A percentile compares a stretch with the other conserved stretches of the same genome.
Conservation (phyloP, 73 alveolate genomes). For the Paramecium octaurelia region DNA sequence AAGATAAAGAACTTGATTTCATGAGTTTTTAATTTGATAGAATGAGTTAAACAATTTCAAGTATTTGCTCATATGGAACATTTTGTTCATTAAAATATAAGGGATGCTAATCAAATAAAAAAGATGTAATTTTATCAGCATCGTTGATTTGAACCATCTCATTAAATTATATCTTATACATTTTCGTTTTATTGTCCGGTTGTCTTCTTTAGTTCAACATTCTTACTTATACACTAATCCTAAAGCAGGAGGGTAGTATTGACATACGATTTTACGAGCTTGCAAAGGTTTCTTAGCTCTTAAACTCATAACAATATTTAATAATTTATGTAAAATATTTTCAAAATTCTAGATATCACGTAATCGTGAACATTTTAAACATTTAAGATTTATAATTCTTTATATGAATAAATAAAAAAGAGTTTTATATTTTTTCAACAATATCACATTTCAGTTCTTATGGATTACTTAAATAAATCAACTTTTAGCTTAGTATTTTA, state of each 20-base stretch:
- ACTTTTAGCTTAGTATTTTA: not conserved
- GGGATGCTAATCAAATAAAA: not conserved
- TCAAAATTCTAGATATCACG: not conserved
- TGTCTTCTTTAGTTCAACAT: not conserved
- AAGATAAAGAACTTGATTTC: not conserved
- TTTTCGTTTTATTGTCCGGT: conserved; percentile 11
- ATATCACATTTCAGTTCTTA: not conserved
- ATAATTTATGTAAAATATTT: not conserved
- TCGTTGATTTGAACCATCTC: conserved; percentile 40
- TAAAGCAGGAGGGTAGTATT: conserved; percentile 2
- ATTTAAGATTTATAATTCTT: not conserved
- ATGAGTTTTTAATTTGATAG: not conserved
- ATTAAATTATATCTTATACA: conserved; percentile 37
- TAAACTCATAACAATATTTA: not conserved
- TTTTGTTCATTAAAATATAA: not conserved
- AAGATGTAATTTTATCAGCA: not conserved
- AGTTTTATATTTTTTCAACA: not conserved
- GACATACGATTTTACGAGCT: not conserved
- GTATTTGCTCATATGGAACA: not conserved
- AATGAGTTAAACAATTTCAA: not conserved
- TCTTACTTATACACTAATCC: conserved; percentile 5
- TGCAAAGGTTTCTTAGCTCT: not conserved
- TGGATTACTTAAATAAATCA: not conserved
- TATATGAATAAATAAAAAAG: not conserved
- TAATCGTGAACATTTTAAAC: not conserved